A percentile compares a stretch with the other conserved stretches of the same genome.
phyloP scores from a whole-genome alignment of 495 filamentous ascomycete species.

The Aspergillus sparsus region DNA sequence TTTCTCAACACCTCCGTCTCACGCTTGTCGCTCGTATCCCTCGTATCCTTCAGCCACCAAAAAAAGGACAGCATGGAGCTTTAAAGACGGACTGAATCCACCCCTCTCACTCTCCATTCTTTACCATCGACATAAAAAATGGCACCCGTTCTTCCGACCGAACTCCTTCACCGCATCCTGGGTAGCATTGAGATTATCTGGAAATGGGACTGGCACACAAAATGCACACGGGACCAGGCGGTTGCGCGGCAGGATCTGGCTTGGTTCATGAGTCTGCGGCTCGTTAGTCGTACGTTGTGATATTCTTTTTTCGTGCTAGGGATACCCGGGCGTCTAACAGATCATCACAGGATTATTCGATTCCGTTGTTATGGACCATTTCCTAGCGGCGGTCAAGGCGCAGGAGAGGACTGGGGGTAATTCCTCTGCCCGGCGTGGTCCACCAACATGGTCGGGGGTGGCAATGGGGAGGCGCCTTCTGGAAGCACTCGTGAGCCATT shows the following conservation, averaged over 20 bases:
- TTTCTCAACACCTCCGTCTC: no score
- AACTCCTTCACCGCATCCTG: neutral
- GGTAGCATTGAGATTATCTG: neutral
- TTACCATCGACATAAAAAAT: neutral
- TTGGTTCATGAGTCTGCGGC: conserved; percentile 7
- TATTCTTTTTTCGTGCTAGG: neutral
- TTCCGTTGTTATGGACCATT: neutral
- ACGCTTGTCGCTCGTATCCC: neutral
- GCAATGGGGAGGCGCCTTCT: neutral
- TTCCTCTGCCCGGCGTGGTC: neutral
- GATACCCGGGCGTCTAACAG: neutral
- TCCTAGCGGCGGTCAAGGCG: neutral
- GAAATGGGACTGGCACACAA: neutral
- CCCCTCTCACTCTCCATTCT: neutral
- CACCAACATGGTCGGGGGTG: neutral
- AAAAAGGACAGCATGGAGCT: neutral
- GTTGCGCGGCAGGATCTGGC: neutral
- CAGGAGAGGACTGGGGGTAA: neutral
- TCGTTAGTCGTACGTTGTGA: conserved; percentile 1
- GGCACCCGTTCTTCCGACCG: conserved; percentile 1
- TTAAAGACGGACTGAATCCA: neutral
- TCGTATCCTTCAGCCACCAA: neutral
- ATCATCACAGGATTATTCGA: neutral
- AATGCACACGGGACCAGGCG: neutral
- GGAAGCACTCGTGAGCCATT: neutral